Base-by-base conservation (phyloP, 2,329 filamentous ascomycete species). In the Talaromyces sp. region DNA sequence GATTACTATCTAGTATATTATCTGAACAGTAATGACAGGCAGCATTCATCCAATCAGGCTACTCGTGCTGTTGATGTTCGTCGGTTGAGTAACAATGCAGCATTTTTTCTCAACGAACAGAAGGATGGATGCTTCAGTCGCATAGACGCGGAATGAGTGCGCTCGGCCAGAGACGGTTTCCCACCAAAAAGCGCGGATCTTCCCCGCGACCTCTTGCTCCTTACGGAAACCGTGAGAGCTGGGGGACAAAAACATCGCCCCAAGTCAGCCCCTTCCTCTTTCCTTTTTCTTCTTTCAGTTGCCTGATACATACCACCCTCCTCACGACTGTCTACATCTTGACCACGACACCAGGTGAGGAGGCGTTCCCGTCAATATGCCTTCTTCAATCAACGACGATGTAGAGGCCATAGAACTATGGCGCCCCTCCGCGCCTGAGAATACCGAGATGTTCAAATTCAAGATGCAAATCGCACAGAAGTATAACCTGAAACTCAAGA, bases 401-500 rank as follows among this genome's bases (percentile, higher is more conserved):
- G 28, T 31, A 16, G 50, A 35, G 44, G 42, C 63, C 14, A 71
- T 72, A 54, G 83, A 87, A 71, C 82, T 96, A 48, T 95, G 91
- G 91, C 82, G 82, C 65, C 90, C 92, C 75, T 80, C 84, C 37
- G 77, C 84, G 68, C 90, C 90, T 7, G 75, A 83, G 54, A 82
- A 82, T 42, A 93, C 90, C 7, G 83, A 84, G 62, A 90, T 93
- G 82, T 87, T 84, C 79, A 81, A 81, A 58, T 96, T 95, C 74
- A 83, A 92, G 67, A 80, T 87, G 68, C 80, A 81, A 59, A 81
- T 96, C 67, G 91, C 89, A 75, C 73, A 83, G 65, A 89, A 88
- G 69, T 84, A 93, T 71, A 76, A 79, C 11, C 75, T 92, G 62
- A 73, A 80, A 23, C 80, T 95, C 54, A 73, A 81, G 18, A 85